Evolutionary conservation across 192 early-diverging fungal species (phyloP).

Genomic region (Paraglomus occultum): DNA sequence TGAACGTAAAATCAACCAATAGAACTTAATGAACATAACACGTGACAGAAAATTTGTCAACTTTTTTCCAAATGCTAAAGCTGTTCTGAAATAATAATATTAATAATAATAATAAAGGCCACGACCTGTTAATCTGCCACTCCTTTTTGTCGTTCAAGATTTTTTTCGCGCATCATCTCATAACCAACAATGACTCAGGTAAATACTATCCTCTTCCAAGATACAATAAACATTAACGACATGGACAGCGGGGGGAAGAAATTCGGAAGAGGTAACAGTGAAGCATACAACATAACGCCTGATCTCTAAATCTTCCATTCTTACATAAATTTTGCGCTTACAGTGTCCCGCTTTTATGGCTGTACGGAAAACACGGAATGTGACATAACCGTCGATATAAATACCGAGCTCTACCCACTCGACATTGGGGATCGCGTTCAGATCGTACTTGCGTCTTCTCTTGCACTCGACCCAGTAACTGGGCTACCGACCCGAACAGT

Average conservation of each 20-base stretch:
- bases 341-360: constrained; percentile 86
- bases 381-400: constrained; percentile 90
- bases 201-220: constrained; percentile 82
- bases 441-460: constrained; percentile 76
- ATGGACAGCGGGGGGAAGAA: constrained; percentile 88
- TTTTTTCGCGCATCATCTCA: not conserved
- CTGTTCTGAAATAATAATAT: too few species aligned
- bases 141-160: too few species aligned
- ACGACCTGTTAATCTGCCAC: too few species aligned
- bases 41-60: too few species aligned
- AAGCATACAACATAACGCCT: not conserved
- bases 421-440: constrained; percentile 83
- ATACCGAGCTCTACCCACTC: constrained; percentile 91
- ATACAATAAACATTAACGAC: constrained; percentile 88
- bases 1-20: too few species aligned
- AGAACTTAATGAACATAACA: too few species aligned
- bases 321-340: not conserved
- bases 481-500: constrained; percentile 41
- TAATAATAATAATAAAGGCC: too few species aligned
- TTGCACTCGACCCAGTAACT: constrained; percentile 54
- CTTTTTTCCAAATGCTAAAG: too few species aligned
- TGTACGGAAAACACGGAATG: constrained; percentile 84
- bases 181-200: constrained; percentile 50
- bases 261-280: constrained; percentile 83
- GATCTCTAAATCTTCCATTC: not conserved